Conservation (phyloP, 225 moss, liverwort and hornwort genomes). For the Sphagnum tenellum region DNA sequence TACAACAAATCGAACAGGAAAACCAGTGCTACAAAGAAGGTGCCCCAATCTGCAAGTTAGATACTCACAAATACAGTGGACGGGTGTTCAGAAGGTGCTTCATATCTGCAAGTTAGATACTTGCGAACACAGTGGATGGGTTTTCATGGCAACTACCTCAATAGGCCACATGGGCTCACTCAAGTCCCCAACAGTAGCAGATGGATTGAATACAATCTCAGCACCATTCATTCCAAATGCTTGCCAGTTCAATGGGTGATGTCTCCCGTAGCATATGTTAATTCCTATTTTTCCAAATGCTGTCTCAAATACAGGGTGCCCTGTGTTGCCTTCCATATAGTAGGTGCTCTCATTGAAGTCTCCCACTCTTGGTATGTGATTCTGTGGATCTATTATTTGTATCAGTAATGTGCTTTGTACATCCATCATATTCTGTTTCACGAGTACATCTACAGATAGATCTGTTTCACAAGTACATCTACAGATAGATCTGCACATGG, state of each 20-base stretch:
- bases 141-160: constrained; percentile 35
- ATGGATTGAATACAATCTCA: constrained; percentile 97
- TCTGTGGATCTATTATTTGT: constrained; percentile 23
- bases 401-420: no score
- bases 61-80: no score
- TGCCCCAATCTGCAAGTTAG: no score
- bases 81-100: no score
- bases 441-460: no score
- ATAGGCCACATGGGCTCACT: constrained; percentile 99
- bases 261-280: constrained; percentile 94
- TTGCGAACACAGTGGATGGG: no score
- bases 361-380: constrained; percentile 93
- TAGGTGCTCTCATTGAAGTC: constrained; percentile 99
- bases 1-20: no score
- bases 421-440: no score
- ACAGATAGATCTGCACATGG: no score
- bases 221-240: constrained; percentile 86
- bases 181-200: constrained; percentile 91
- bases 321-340: constrained; percentile 93
- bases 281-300: constrained; percentile 84
- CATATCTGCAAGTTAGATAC: no score
- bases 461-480: no score
- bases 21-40: no score
- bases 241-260: constrained; percentile 95
- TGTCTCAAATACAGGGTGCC: constrained; percentile 95